Evolutionary conservation across 2,329 filamentous ascomycete genomes (phyloP), one percentile per base, ranked within the genome.

Genomic region (Venturiaceae sp.): DNA sequence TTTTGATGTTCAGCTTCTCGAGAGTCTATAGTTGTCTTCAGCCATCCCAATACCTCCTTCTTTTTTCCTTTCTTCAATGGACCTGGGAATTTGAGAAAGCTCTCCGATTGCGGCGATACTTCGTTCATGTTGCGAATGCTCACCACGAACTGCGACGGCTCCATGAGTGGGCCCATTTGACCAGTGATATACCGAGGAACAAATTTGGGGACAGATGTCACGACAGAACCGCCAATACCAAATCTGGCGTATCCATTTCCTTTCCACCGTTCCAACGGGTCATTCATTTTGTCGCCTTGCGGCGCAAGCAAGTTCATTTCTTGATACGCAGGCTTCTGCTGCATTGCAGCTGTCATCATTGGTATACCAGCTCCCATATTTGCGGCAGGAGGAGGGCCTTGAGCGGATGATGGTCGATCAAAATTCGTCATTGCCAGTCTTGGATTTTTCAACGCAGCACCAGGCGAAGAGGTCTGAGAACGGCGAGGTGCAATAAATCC

Each of bases 1-100:
- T 61, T 64, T 9, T 78, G 72, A 3, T 72, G 63, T 34, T 73
- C 68, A 55, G 69, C 81, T 68, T 95, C 89, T 36, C 96, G 74
- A 0, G 76, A 75, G 37, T 89, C 85, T 58, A 97, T 92, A 56
- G 86, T 90, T 60, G 81, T 77, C 4, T 80, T 82, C 47, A 99
- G 77, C 94, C 95, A 99, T 1, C 83, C 73, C 46, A 92, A 65
- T 0, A 90, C 82, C 58, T 99, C 92, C 75, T 97, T 99, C 79
- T 99, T 99, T 78, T 96, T 97, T 1, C 86, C 84, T 69, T 96
- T 97, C 71, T 87, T 91, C 30, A 99, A 75, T 3, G 95, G 94
- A 0, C 94, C 94, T 0, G 94, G 94, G 66, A 97, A 97, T 64
- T 86, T 90, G 19, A 83, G 80, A 53, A 94, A 75, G 34, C 33